A percentile compares a stretch with the other conserved stretches of the same genome.
Evolutionary conservation across 805 yeast species (phyloP).

Genomic region (Saccharomycopsis sp.): DNA sequence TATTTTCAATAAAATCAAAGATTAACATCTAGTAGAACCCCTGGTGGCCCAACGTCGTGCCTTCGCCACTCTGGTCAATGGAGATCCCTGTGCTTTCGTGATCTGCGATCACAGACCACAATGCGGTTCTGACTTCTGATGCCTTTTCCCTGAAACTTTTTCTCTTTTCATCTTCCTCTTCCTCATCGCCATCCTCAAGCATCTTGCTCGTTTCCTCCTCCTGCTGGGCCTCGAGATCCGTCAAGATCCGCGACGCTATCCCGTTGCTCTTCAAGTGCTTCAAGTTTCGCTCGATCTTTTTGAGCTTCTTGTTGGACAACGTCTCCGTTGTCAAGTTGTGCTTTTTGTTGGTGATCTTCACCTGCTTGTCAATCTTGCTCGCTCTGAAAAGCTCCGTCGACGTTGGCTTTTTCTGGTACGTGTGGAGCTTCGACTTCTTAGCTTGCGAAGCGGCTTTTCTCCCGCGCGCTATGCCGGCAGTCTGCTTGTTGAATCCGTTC

Average conservation of each 20-base stretch:
- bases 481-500: constrained; percentile 76
- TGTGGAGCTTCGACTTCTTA: constrained; percentile 9
- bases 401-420: constrained; percentile 18
- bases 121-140: constrained; percentile 45
- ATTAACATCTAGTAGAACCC: constrained; percentile 40
- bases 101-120: constrained; percentile 67
- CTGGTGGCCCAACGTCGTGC: constrained; percentile 81
- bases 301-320: constrained; percentile 66
- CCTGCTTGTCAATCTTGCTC: constrained; percentile 15
- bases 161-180: constrained; percentile 22
- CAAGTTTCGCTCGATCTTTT: constrained; percentile 72
- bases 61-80: constrained; percentile 46
- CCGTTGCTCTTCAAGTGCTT: constrained; percentile 36
- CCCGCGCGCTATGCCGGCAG: constrained; percentile 29
- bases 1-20: no score
- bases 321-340: constrained; percentile 41
- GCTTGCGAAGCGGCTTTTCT: constrained; percentile 4
- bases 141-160: constrained; percentile 23
- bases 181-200: constrained; percentile 36
- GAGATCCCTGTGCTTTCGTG: constrained; percentile 38
- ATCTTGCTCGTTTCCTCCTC: constrained; percentile 32
- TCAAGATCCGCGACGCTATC: constrained; percentile 13
- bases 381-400: constrained; percentile 13
- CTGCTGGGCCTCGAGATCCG: constrained; percentile 12
- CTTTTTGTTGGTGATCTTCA: constrained; percentile 20